Conservation (phyloP, 2,329 filamentous ascomycete genomes). For the Penicillium thymicola region DNA sequence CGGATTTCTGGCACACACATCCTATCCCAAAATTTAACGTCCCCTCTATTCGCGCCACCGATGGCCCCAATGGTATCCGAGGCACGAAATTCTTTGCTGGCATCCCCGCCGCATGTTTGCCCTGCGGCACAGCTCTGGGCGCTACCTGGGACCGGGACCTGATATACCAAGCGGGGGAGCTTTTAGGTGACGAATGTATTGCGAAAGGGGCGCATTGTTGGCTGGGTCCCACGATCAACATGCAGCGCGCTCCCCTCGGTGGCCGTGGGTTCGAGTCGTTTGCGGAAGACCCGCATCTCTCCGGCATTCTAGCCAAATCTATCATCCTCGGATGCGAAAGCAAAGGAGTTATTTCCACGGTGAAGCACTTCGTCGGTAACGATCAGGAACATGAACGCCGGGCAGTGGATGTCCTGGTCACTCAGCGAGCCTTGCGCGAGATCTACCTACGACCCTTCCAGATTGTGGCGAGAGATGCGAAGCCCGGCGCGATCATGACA, state of each 20-base stretch:
- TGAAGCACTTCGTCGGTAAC: constrained; percentile 56
- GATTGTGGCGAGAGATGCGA: constrained; percentile 51
- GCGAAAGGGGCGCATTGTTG: constrained; percentile 58
- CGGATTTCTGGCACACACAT: constrained; percentile 69
- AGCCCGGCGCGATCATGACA: constrained; percentile 53
- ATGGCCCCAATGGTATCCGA: constrained; percentile 68
- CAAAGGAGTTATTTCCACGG: constrained; percentile 65
- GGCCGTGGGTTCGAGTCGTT: constrained; percentile 30
- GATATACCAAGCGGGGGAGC: constrained; percentile 57
- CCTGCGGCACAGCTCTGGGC: constrained; percentile 57
- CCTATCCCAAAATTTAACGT: constrained; percentile 58
- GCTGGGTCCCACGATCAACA: constrained; percentile 62
- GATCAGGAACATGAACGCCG: constrained; percentile 35
- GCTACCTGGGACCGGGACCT: constrained; percentile 57
- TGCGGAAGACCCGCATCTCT: constrained; percentile 26
- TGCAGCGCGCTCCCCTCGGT: constrained; percentile 53
- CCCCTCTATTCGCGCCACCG: constrained; percentile 62
- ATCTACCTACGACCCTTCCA: constrained; percentile 60
- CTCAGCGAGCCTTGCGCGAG: constrained; percentile 53
- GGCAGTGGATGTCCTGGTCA: constrained; percentile 30
- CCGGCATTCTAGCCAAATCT: constrained; percentile 18
- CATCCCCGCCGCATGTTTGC: constrained; percentile 58
- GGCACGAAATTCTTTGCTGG: constrained; percentile 68
- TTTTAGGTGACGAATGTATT: constrained; percentile 64
- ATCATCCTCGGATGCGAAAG: constrained; percentile 64